Percentiles rank a stretch among this genome's conserved stretches.
phyloP scores from a whole-genome alignment of 768 basidiomycete genomes.

The Mycena rebaudengoi region DNA sequence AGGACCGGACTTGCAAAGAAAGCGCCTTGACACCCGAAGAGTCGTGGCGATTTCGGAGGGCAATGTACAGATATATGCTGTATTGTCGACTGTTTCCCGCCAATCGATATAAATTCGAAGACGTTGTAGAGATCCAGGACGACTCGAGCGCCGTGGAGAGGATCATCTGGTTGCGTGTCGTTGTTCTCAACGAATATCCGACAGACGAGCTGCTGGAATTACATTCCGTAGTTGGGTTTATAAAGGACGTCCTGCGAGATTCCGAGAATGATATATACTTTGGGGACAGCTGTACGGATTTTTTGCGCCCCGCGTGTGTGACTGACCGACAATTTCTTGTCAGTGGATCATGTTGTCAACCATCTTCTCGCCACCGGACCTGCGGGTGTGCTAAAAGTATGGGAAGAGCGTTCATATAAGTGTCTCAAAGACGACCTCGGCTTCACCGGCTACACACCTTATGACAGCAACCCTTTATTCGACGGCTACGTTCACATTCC shows the following conservation, averaged over 20 bases:
- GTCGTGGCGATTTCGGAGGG: neutral
- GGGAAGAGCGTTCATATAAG: neutral
- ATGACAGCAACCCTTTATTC: neutral
- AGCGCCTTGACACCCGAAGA: neutral
- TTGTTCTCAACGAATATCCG: neutral
- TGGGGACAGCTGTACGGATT: no score
- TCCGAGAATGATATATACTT: neutral
- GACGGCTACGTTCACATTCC: neutral
- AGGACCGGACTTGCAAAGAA: neutral
- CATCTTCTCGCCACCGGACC: neutral
- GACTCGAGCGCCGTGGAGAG: neutral
- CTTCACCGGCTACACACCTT: neutral
- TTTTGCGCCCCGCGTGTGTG: no score
- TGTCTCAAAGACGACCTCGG: neutral
- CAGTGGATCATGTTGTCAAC: neutral
- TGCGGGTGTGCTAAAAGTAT: neutral
- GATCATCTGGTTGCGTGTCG: neutral
- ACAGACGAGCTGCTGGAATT: neutral
- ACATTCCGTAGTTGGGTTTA: neutral
- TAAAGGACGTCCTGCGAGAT: neutral
- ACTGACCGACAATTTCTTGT: neutral
- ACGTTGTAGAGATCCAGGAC: neutral
- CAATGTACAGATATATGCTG: conserved; percentile 3
- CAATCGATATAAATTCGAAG: neutral
- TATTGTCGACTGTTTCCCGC: neutral